Percentiles rank a stretch among this genome's conserved stretches.
Conservation (phyloP, 768 basidiomycete species). For the Hericium rajendrae region DNA sequence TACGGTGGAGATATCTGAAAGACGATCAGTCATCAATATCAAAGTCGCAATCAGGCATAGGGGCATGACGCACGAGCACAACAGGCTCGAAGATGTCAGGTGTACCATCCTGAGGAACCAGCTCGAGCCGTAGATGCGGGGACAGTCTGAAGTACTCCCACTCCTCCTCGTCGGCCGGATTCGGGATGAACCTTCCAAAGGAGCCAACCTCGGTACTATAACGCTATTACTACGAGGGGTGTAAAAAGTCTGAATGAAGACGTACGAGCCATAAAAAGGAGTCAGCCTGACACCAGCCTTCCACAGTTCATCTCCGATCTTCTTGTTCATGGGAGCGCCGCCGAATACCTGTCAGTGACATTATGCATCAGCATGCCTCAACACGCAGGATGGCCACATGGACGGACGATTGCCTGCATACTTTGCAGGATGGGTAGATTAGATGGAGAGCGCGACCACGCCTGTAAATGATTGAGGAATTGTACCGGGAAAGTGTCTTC, state of each 20-base stretch:
- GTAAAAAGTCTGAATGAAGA: not conserved
- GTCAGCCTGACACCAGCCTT: constrained; percentile 24
- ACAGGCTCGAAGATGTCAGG: constrained; percentile 26
- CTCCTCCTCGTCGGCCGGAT: constrained; percentile 5
- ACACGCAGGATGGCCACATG: no score
- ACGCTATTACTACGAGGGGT: not conserved
- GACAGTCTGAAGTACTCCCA: constrained; percentile 28
- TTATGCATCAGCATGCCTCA: not conserved
- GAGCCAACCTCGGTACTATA: constrained; percentile 16
- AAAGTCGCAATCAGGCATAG: no score
- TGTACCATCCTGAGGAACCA: constrained; percentile 24
- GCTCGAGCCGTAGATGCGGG: constrained; percentile 15
- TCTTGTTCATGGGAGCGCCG: constrained; percentile 29
- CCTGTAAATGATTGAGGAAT: constrained; percentile 1
- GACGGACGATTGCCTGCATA: constrained; percentile 10
- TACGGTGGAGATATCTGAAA: no score
- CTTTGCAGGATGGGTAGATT: constrained; percentile 6
- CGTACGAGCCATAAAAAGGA: constrained; percentile 29
- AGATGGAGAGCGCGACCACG: constrained; percentile 12
- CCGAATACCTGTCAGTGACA: constrained; percentile 21
- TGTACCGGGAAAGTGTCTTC: not conserved
- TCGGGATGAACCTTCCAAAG: constrained; percentile 1
- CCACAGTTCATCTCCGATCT: constrained; percentile 24
- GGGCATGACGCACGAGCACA: constrained; percentile 23
- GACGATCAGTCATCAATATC: no score